Conservation (phyloP, 2,329 filamentous ascomycete genomes). For the Mariannaea sp. region DNA sequence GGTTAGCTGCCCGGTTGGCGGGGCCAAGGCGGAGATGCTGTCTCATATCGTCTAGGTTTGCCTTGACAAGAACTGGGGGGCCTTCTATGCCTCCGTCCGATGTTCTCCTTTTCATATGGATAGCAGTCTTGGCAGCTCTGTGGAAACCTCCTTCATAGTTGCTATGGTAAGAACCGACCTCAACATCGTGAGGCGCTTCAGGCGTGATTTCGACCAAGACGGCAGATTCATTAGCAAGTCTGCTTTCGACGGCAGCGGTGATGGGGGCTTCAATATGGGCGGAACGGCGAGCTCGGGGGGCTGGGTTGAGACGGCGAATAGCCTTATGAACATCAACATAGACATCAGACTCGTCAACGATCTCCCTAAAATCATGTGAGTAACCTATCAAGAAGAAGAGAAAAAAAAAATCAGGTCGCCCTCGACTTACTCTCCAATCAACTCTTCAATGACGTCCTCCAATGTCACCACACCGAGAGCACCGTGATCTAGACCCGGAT, state of each 20-base stretch:
- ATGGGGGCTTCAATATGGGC: slow-evolving; percentile 43
- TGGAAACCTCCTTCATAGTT: slow-evolving; percentile 48
- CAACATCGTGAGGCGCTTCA: slow-evolving; percentile 44
- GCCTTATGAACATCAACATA: slow-evolving; percentile 99
- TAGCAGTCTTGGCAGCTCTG: slow-evolving; percentile 57
- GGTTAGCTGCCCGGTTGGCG: slow-evolving; percentile 68
- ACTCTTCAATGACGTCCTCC: slow-evolving; percentile 97
- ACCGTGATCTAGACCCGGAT: slow-evolving; percentile 86
- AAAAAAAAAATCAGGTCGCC: not conserved
- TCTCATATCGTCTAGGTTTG: slow-evolving; percentile 65
- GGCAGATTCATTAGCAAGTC: slow-evolving; percentile 38
- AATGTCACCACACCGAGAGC: slow-evolving; percentile 92
- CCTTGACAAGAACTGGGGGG: slow-evolving; percentile 59
- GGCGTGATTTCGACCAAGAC: slow-evolving; percentile 48
- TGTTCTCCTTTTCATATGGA: slow-evolving; percentile 63
- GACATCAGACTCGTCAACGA: slow-evolving; percentile 97
- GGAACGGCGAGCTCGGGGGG: slow-evolving; percentile 71
- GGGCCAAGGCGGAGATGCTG: slow-evolving; percentile 69
- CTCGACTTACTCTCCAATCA: slow-evolving; percentile 87
- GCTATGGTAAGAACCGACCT: slow-evolving; percentile 45
- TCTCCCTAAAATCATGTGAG: slow-evolving; percentile 66
- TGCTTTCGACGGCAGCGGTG: slow-evolving; percentile 39
- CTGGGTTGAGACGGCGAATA: slow-evolving; percentile 84
- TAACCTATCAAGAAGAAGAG: too few species aligned
- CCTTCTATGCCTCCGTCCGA: slow-evolving; percentile 59